phyloP scores from a whole-genome alignment of 345 rosid species.

The Euphorbia tirucalli region DNA sequence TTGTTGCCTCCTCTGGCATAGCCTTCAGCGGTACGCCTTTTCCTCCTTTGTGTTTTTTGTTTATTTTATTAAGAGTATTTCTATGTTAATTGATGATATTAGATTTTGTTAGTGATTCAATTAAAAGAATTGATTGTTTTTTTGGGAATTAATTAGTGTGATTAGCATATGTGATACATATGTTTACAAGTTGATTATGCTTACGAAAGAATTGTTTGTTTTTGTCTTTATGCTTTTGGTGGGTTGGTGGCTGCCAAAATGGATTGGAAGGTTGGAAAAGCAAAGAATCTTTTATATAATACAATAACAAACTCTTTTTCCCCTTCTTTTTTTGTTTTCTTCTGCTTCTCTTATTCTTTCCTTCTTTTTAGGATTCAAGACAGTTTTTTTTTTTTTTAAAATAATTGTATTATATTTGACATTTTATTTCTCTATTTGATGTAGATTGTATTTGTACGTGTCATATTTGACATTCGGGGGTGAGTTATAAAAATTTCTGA shows the following conservation, averaged over 20 bases:
- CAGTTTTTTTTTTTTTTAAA: not conserved
- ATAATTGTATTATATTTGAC: not conserved
- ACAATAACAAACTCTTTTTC: not conserved
- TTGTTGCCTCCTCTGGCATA: constrained; percentile 29
- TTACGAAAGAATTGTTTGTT: not conserved
- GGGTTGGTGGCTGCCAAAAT: not conserved
- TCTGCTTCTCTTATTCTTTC: not conserved
- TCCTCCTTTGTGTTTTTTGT: not conserved
- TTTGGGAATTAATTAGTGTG: not conserved
- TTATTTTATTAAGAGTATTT: not conserved
- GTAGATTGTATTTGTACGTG: not conserved
- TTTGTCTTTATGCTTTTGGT: not conserved
- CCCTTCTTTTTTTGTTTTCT: not conserved
- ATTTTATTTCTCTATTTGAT: not conserved
- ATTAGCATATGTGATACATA: not conserved
- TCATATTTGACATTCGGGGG: not conserved
- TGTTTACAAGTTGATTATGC: too few species aligned
- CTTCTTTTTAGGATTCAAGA: not conserved
- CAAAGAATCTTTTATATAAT: not conserved
- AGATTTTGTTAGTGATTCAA: not conserved
- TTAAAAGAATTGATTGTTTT: not conserved
- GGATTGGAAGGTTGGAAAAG: not conserved
- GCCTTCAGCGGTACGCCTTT: constrained; percentile 22
- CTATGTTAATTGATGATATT: not conserved
- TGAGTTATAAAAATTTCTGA: not conserved